phyloP scores from a whole-genome alignment of 2,329 filamentous ascomycete genomes.

The Mycosphaerella sp. region DNA sequence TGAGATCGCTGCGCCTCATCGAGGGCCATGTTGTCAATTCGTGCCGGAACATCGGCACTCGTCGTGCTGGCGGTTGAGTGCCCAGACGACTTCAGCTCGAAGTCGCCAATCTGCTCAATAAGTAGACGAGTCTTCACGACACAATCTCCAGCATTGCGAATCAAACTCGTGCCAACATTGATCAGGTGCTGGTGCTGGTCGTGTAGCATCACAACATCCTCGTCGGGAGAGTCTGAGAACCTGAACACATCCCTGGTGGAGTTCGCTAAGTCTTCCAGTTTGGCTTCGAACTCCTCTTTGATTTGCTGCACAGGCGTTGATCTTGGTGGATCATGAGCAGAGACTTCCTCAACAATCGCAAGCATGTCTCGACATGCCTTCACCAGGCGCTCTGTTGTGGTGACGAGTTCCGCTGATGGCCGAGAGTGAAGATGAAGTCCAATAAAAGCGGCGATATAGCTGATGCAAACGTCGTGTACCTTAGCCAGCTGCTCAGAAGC shows the following conservation, averaged over 20 bases:
- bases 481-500: conserved; percentile 75
- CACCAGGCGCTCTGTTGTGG: conserved; percentile 77
- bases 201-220: conserved; percentile 71
- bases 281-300: conserved; percentile 69
- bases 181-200: conserved; percentile 30
- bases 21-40: conserved; percentile 9
- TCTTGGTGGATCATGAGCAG: conserved; percentile 65
- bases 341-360: conserved; percentile 73
- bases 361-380: conserved; percentile 73
- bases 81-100: conserved; percentile 20
- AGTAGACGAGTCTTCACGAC: conserved; percentile 78
- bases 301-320: conserved; percentile 61
- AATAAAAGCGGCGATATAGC: conserved; percentile 87
- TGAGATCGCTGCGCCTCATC: not conserved
- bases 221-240: conserved; percentile 59
- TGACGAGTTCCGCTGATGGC: conserved; percentile 72
- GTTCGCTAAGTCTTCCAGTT: conserved; percentile 71
- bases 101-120: conserved; percentile 64
- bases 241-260: conserved; percentile 74
- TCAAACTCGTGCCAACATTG: conserved; percentile 28
- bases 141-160: conserved; percentile 85
- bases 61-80: not conserved
- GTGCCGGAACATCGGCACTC: conserved; percentile 10
- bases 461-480: conserved; percentile 82
- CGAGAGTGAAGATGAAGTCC: conserved; percentile 91